Evolutionary conservation across 768 basidiomycete species (phyloP).

Genomic region (Inosperma sp.): DNA sequence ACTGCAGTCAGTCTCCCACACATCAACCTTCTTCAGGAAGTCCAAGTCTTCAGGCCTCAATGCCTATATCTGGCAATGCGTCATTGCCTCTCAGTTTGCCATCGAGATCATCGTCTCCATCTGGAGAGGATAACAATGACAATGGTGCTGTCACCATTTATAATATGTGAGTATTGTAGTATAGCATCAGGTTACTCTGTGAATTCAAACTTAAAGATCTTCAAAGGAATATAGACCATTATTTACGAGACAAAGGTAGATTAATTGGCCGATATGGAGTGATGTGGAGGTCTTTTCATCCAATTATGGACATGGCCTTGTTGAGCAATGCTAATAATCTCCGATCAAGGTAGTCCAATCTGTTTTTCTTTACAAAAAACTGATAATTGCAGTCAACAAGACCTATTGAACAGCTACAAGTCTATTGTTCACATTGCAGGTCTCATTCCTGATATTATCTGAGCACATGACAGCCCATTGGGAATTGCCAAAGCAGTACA

Average conservation of each 20-base stretch:
- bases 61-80: not conserved
- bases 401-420: not conserved
- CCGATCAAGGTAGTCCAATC: not conserved
- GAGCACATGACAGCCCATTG: not conserved
- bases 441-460: not conserved
- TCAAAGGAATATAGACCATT: not conserved
- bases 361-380: not conserved
- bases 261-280: not conserved
- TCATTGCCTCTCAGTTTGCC: not conserved
- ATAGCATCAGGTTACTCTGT: too few species aligned
- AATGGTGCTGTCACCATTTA: not conserved
- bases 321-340: not conserved
- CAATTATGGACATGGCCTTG: not conserved
- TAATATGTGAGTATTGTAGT: not conserved
- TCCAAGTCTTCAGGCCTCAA: not conserved
- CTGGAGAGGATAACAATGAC: not conserved
- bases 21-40: not conserved
- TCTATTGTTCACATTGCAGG: not conserved
- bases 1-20: not conserved
- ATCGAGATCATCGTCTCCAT: not conserved
- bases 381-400: not conserved
- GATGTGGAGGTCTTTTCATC: slow-evolving; percentile 5
- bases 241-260: not conserved
- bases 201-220: not conserved
- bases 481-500: not conserved